Evolutionary conservation across 768 basidiomycete genomes (phyloP), one percentile per base, ranked within the genome.

Genomic region (Lactifluus piperatus): DNA sequence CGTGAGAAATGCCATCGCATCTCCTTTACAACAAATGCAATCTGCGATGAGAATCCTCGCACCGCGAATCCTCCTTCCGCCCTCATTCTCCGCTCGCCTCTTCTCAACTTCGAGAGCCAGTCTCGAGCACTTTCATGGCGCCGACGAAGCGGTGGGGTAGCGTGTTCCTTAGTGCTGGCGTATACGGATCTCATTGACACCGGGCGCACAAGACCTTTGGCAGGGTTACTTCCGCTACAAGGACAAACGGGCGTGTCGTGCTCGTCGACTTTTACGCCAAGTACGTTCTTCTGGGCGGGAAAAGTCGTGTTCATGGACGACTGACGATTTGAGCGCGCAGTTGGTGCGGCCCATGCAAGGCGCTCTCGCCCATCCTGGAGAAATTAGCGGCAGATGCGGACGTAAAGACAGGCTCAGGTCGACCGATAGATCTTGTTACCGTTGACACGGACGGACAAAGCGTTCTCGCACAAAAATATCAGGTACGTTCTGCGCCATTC

Each of bases 211-310:
- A 79, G 77, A 72, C 68, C 2, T 76, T 77, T 58, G 36, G 64
- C 50, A 65, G 65, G 26, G 69, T 74, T 1, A 69, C 60, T 13
- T 63, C 72, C n/a, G 66, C 66, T 39, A 67, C 64, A 43, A 52
- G 44, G 55, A 70, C 76, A 27, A 75, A 74, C 53, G 76, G 78
- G 56, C 79, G 81, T 49, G 71, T 86, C 26, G 79, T 86, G 43
- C 72, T 91, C 6, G 87, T 88, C 24, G 88, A 91, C 64, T 91
- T 91, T 64, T 86, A 89, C 68, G 88, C 89, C 48, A 81, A 88
- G 88, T 89, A 65, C 48, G 83, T 48, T 48, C 41, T 36, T 20
- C 27, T 2, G 41, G 16, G 44, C 4, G 20, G 46, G 45, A 20
- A 18, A 18, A 29, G 27, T 14, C 3, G 18, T 13, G 9, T 14